Evolutionary conservation across 441 rosid genomes (phyloP).

Genomic region (Syzygium malaccense): DNA sequence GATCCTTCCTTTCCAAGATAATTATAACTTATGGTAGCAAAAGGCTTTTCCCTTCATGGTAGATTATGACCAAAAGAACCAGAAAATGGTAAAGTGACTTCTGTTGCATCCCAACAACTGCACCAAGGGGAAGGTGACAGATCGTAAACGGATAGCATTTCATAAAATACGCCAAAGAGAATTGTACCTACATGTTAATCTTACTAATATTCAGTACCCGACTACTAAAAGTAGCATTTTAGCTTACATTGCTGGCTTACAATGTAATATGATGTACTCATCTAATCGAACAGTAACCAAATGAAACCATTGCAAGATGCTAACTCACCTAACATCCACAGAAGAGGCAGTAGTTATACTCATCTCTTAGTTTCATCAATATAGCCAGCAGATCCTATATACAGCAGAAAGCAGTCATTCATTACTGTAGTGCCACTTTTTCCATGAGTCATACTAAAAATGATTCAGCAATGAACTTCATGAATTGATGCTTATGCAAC

Average conservation of each 20-base stretch:
- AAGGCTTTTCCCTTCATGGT: background rate
- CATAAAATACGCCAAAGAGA: background rate
- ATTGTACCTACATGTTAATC: background rate
- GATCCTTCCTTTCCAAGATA: background rate
- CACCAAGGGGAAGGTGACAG: background rate
- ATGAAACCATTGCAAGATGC: too few species aligned
- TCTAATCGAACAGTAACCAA: too few species aligned
- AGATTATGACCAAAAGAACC: background rate
- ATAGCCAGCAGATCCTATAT: conserved; percentile 68
- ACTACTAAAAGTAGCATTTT: too few species aligned
- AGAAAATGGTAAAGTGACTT: background rate
- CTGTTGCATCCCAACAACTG: background rate
- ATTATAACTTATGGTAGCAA: background rate
- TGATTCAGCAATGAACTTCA: background rate
- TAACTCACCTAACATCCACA: too few species aligned
- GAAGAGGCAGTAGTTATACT: too few species aligned
- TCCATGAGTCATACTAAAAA: background rate
- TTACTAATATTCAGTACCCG: background rate
- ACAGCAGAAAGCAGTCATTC: conserved; percentile 2
- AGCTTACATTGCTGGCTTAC: too few species aligned
- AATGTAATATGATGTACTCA: too few species aligned
- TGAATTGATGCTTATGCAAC: background rate
- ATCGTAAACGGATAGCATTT: background rate
- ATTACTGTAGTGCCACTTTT: background rate
- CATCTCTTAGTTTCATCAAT: too few species aligned